A percentile compares a stretch with the other conserved stretches of the same genome.
These are phyloP conservation scores for Fraxinus xanthoxyloides DNA, from an alignment of 305 asterid genomes.

Conservation along the genomic window DNA sequence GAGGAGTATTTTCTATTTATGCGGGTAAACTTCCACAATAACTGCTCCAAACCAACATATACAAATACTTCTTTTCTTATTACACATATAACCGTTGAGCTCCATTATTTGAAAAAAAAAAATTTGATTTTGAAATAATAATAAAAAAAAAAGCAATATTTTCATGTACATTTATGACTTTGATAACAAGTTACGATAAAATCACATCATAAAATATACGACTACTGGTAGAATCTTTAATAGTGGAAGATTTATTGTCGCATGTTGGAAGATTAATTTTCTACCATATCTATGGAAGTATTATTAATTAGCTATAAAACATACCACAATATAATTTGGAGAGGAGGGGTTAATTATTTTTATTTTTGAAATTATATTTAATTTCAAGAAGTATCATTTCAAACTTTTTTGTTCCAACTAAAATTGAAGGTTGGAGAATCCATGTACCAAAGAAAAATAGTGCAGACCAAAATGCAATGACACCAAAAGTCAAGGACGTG, in stretches of 20 bases:
- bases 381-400: neutral
- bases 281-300: neutral
- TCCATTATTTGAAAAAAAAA: too few relatives aligned
- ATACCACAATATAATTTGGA: too few relatives aligned
- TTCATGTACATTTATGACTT: neutral
- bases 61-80: neutral
- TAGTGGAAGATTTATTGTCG: neutral
- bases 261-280: neutral
- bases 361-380: too few relatives aligned
- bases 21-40: constrained; percentile 22
- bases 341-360: neutral
- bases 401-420: neutral
- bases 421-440: neutral
- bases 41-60: constrained; percentile 22
- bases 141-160: neutral
- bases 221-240: neutral
- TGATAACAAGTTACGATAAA: too few relatives aligned
- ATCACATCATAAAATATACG: too few relatives aligned
- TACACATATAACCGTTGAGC: too few relatives aligned
- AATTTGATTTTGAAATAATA: too few relatives aligned
- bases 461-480: neutral
- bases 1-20: neutral
- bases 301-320: too few relatives aligned
- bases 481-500: neutral
- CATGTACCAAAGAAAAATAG: neutral